Evolutionary conservation across 1,284 basidiomycete genomes (phyloP).

Genomic region (Trichosporon ovoides): DNA sequence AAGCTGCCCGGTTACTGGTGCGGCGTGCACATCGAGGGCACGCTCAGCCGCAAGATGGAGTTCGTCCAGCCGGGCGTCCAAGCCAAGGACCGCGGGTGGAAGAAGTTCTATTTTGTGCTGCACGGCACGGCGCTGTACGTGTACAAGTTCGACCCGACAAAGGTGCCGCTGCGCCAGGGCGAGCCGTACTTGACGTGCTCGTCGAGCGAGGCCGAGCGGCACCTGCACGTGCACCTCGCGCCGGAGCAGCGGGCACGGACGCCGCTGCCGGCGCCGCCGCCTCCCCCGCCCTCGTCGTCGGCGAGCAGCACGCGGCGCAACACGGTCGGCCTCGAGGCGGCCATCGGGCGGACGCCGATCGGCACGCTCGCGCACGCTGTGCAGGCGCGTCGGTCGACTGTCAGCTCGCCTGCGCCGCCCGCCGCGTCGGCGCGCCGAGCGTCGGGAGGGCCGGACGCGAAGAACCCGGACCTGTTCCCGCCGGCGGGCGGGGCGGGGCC

Average conservation of each 20-base stretch:
- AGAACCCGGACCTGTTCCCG: slow-evolving; percentile 41
- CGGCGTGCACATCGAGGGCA: slow-evolving; percentile 68
- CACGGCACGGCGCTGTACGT: slow-evolving; percentile 85
- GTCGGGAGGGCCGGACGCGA: slow-evolving; percentile 20
- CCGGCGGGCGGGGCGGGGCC: background rate
- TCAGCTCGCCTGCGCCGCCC: slow-evolving; percentile 7
- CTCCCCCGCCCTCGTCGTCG: background rate
- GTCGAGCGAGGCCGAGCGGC: slow-evolving; percentile 40
- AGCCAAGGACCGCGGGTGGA: slow-evolving; percentile 86
- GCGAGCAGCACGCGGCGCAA: slow-evolving; percentile 11
- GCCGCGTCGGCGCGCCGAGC: background rate
- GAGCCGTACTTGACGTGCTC: slow-evolving; percentile 18
- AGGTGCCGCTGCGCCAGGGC: slow-evolving; percentile 40
- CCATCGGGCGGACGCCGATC: slow-evolving; percentile 7
- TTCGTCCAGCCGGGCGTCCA: slow-evolving; percentile 67
- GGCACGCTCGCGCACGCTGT: slow-evolving; percentile 6
- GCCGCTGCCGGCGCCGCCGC: background rate
- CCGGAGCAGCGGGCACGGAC: slow-evolving; percentile 37
- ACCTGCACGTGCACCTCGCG: slow-evolving; percentile 48
- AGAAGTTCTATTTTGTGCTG: slow-evolving; percentile 77
- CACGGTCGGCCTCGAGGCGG: slow-evolving; percentile 14
- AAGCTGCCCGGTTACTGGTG: slow-evolving; percentile 77
- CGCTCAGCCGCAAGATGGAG: slow-evolving; percentile 91
- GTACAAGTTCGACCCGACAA: slow-evolving; percentile 62
- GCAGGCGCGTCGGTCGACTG: slow-evolving; percentile 6